phyloP scores from a whole-genome alignment of 2,329 filamentous ascomycete species.

The Arthrobotrys sphaeroides region DNA sequence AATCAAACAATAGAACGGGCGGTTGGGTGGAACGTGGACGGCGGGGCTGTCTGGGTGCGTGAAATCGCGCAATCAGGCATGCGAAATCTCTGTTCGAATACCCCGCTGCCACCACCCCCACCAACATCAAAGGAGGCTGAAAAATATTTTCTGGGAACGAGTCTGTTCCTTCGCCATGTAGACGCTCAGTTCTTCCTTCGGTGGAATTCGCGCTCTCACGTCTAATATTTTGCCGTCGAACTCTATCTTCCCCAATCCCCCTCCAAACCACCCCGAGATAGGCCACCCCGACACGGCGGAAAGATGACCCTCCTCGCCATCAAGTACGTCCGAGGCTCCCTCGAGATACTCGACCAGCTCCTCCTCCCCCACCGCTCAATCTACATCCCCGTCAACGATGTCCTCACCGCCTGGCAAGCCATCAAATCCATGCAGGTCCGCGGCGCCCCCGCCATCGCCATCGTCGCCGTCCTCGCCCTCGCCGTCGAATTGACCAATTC shows the following conservation, averaged over 20 bases:
- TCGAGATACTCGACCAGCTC: conserved; percentile 85
- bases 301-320: conserved; percentile 72
- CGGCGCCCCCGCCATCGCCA: conserved; percentile 93
- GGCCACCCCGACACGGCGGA: not conserved
- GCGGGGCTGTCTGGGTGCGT: too few relatives aligned
- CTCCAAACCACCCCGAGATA: not conserved
- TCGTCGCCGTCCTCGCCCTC: conserved; percentile 89
- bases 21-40: not conserved
- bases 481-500: conserved; percentile 79
- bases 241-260: too few relatives aligned
- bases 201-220: too few relatives aligned
- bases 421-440: conserved; percentile 82
- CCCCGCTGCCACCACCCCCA: too few relatives aligned
- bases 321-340: conserved; percentile 73
- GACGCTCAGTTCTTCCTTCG: too few relatives aligned
- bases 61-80: conserved; percentile 15
- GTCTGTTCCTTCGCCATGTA: too few relatives aligned
- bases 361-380: conserved; percentile 80
- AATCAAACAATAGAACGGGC: not conserved
- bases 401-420: conserved; percentile 80
- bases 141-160: too few relatives aligned
- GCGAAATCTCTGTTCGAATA: too few relatives aligned
- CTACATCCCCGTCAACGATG: conserved; percentile 76
- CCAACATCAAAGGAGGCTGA: too few relatives aligned
- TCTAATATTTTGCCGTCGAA: too few relatives aligned